Percentiles rank a stretch among this genome's conserved stretches.
Evolutionary conservation across 108 stramenopile species (phyloP).

Genomic region (Nannochloropsis salina): DNA sequence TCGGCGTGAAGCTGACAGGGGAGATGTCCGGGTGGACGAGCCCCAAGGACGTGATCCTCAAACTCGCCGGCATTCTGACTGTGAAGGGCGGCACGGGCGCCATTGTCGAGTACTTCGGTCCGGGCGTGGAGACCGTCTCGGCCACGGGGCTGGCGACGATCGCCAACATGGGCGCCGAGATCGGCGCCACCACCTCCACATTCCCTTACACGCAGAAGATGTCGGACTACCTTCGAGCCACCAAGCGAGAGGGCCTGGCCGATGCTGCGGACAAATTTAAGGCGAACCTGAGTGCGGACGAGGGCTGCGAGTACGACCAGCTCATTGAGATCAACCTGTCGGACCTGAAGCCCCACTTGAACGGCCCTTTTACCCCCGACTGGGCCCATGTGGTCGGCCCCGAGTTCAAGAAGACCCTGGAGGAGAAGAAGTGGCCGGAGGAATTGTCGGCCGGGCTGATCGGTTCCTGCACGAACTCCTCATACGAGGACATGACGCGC

Average conservation of each 20-base stretch:
- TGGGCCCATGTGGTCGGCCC: slow-evolving; percentile 44
- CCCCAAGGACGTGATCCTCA: slow-evolving; percentile 55
- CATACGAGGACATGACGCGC: slow-evolving; percentile 55
- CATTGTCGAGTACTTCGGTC: slow-evolving; percentile 56
- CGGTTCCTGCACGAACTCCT: slow-evolving; percentile 55
- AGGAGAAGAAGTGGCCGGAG: slow-evolving; percentile 49
- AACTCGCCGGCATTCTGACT: slow-evolving; percentile 54
- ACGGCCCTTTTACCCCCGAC: slow-evolving; percentile 56
- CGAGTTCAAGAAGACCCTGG: slow-evolving; percentile 27
- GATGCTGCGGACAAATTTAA: slow-evolving; percentile 46
- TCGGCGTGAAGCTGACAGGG: slow-evolving; percentile 54
- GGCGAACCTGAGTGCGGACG: slow-evolving; percentile 48
- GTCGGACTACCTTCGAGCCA: slow-evolving; percentile 51
- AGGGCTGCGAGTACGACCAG: slow-evolving; percentile 53
- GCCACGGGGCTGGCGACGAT: slow-evolving; percentile 56
- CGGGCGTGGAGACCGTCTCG: slow-evolving; percentile 51
- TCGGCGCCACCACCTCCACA: slow-evolving; percentile 54
- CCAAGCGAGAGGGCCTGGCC: slow-evolving; percentile 44
- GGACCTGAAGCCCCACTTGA: slow-evolving; percentile 43
- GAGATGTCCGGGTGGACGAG: slow-evolving; percentile 51
- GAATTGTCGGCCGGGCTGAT: slow-evolving; percentile 51
- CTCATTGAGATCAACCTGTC: slow-evolving; percentile 53
- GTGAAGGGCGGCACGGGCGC: slow-evolving; percentile 55
- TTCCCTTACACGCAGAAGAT: slow-evolving; percentile 51
- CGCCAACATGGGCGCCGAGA: slow-evolving; percentile 57